Evolutionary conservation across 2,329 filamentous ascomycete genomes (phyloP).

Genomic region (Talaromyces sp.): DNA sequence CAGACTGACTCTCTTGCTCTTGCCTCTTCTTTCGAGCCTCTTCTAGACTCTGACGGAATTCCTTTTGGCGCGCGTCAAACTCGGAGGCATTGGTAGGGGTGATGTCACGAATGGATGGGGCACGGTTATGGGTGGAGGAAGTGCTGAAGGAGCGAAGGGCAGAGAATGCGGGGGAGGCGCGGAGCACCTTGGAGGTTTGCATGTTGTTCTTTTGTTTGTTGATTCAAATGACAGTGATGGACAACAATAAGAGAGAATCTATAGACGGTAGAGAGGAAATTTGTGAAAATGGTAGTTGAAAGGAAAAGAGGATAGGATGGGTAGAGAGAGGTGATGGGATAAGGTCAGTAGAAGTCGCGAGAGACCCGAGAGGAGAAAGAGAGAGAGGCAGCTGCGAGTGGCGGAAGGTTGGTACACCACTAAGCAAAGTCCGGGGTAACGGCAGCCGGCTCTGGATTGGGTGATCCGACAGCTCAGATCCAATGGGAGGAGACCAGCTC

Average conservation of each 20-base stretch:
- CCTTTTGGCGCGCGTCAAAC: slow-evolving; percentile 81
- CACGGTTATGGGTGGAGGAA: slow-evolving; percentile 50
- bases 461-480: background rate
- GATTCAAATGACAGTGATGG: background rate
- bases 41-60: slow-evolving; percentile 79
- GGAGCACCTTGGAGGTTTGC: slow-evolving; percentile 51
- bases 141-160: slow-evolving; percentile 60
- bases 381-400: slow-evolving; percentile 11
- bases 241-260: background rate
- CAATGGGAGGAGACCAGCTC: slow-evolving; percentile 2
- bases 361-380: background rate
- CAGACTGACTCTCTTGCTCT: slow-evolving; percentile 78
- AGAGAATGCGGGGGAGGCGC: slow-evolving; percentile 47
- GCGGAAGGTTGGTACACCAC: slow-evolving; percentile 10
- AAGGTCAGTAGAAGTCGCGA: background rate
- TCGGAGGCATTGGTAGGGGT: slow-evolving; percentile 66
- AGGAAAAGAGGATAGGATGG: background rate
- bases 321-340: background rate
- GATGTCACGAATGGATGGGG: slow-evolving; percentile 85
- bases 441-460: background rate
- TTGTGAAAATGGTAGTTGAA: background rate
- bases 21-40: slow-evolving; percentile 73
- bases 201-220: slow-evolving; percentile 30
- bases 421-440: slow-evolving; percentile 7
- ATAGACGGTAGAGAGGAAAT: too few relatives aligned